Conservation (phyloP, 257 asterid genomes). For the Salvia hispanica region DNA sequence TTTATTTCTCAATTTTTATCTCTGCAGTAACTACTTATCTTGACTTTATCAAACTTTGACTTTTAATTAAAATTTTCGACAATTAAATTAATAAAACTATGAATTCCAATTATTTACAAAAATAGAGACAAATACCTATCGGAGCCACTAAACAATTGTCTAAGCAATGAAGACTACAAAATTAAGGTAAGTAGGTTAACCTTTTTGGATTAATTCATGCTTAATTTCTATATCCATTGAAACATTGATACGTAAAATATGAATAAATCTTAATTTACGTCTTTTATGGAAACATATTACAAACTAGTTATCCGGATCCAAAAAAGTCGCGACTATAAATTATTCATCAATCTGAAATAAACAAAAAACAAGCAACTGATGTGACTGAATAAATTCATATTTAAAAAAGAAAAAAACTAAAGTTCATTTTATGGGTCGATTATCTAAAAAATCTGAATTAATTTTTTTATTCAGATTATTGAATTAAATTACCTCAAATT, state of each 20-base stretch:
- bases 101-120: not conserved
- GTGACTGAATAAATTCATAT: not conserved
- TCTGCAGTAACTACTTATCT: not conserved
- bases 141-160: not conserved
- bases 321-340: not conserved
- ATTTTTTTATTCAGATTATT: no score
- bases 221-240: no score
- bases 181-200: not conserved
- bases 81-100: not conserved
- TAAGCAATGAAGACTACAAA: not conserved
- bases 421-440: not conserved
- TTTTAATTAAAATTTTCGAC: not conserved
- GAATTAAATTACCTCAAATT: no score
- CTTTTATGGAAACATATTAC: not conserved
- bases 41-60: constrained; percentile 11
- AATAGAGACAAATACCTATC: not conserved
- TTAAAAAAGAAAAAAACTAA: not conserved
- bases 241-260: no score
- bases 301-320: not conserved
- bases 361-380: no score
- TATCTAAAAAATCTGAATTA: not conserved
- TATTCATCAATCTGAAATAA: not conserved
- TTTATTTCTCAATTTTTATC: not conserved
- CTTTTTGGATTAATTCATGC: no score
- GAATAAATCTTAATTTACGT: no score